A percentile compares a stretch with the other conserved stretches of the same genome.
Conservation (phyloP, 306 rosid species). For the Urtica urens region DNA sequence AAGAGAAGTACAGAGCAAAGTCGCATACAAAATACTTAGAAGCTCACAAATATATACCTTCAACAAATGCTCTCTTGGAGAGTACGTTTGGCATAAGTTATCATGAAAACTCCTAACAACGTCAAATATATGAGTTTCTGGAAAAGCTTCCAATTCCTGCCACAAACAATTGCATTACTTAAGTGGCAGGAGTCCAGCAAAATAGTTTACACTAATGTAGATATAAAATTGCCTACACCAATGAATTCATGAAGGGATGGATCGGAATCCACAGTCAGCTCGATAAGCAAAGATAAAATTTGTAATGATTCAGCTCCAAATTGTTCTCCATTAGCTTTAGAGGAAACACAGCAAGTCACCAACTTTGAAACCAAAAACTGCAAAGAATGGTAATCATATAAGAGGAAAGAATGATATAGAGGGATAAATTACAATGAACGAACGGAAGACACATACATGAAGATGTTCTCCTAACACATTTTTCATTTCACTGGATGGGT, state of each 20-base stretch:
- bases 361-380: slow-evolving; percentile 85
- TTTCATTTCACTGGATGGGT: slow-evolving; percentile 38
- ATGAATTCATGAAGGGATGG: slow-evolving; percentile 63
- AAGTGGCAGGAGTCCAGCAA: slow-evolving; percentile 6
- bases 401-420: neutral
- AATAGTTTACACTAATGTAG: slow-evolving; percentile 2
- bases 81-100: slow-evolving; percentile 59
- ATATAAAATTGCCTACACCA: slow-evolving; percentile 42
- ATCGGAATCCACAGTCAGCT: slow-evolving; percentile 63
- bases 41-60: slow-evolving; percentile 25
- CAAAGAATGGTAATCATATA: slow-evolving; percentile 14
- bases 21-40: neutral
- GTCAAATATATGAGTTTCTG: slow-evolving; percentile 54
- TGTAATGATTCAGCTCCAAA: slow-evolving; percentile 33
- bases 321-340: slow-evolving; percentile 32
- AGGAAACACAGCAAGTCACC: slow-evolving; percentile 66
- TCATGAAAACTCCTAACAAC: slow-evolving; percentile 53
- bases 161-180: slow-evolving; percentile 15
- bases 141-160: slow-evolving; percentile 85
- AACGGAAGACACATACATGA: slow-evolving; percentile 38
- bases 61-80: slow-evolving; percentile 62
- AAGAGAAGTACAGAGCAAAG: too few relatives aligned
- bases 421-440: neutral
- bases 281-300: slow-evolving; percentile 47
- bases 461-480: slow-evolving; percentile 78